Percentiles rank a stretch among this genome's conserved stretches.
Conservation (phyloP, 2,329 filamentous ascomycete species). For the Didymella glomerata region DNA sequence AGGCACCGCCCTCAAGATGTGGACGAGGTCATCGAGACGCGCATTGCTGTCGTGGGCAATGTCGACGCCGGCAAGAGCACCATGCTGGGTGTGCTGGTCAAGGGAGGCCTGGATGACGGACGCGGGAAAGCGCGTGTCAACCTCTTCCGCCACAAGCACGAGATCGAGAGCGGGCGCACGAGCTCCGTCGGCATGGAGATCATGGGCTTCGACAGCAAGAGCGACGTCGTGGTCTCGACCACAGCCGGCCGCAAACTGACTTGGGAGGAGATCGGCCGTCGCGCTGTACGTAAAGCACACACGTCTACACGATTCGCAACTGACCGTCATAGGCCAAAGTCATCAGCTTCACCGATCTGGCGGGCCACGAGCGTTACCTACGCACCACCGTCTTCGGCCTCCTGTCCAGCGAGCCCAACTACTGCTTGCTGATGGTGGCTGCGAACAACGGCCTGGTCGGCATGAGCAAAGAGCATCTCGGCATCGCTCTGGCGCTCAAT, state of each 20-base stretch:
- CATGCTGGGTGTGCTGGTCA: constrained; percentile 92
- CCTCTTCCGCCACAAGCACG: constrained; percentile 96
- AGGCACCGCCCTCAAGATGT: constrained; percentile 75
- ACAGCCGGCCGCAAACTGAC: constrained; percentile 86
- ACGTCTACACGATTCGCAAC: background rate
- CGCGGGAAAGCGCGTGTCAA: constrained; percentile 93
- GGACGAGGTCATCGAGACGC: constrained; percentile 91
- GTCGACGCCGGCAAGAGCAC: constrained; percentile 98
- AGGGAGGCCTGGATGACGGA: constrained; percentile 93
- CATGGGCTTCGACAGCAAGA: constrained; percentile 91
- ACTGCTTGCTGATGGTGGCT: constrained; percentile 97
- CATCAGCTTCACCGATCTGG: constrained; percentile 93
- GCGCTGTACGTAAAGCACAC: constrained; percentile 64
- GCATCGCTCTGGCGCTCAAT: constrained; percentile 91
- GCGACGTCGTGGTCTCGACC: constrained; percentile 81
- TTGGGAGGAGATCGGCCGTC: constrained; percentile 97
- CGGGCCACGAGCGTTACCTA: constrained; percentile 93
- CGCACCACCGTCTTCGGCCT: constrained; percentile 96
- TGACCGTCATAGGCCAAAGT: constrained; percentile 73
- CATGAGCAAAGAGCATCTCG: constrained; percentile 98
- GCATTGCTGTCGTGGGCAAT: constrained; percentile 97
- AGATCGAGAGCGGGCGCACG: constrained; percentile 93
- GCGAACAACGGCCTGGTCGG: constrained; percentile 97
- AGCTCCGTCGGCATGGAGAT: constrained; percentile 98
- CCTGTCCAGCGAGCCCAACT: constrained; percentile 93